Evolutionary conservation across 441 rosid species (phyloP), one percentile per base, ranked within the genome.

Genomic region (Jatropha multifida): DNA sequence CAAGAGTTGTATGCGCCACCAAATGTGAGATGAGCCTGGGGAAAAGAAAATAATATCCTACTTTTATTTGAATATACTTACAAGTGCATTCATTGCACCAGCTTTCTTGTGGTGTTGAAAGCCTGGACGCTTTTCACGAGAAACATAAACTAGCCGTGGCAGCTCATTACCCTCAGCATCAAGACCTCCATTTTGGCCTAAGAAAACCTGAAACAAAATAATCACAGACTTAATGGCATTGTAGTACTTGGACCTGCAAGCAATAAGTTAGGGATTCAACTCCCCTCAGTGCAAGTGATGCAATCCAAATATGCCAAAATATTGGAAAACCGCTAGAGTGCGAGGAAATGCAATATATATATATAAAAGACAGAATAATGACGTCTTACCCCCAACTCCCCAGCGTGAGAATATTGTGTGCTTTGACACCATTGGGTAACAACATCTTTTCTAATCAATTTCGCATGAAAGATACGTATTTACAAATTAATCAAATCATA

Each of bases 101-200:
- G 99, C 99, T 85, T 96, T 96, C 83, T 96, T 96, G 89, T 96
- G 98, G 80, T 96, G 98, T 82, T 94, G 97, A 86, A 90, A 94
- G 70, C 98, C 97, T 18, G 98, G 98, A 72, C 99, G 90, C 83
- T 95, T 95, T 86, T 95, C 99, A 80, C 99, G 96, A 83, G 99
- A 95, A 83, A 93, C 99, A 82, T 95, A 95, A 72, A 95, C 98
- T 85, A 96, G 84, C 51, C 97, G 90, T 1, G 99, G 98, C 68
- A 96, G 89, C 83, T 96, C 99, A 81, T 94, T 94, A 27, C 99
- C 99, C 77, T 94, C 99, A 12, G 95, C 87, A 84, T 96, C 99
- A 79, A 90, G 92, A 65, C 98, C 99, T 71, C 99, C 99, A 79
- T 86, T 94, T 84, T 94, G 97, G 72, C 99, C 99, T 71, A 96